phyloP scores from a whole-genome alignment of 352 stramenopile species.

The Nothophytophthora sp. region DNA sequence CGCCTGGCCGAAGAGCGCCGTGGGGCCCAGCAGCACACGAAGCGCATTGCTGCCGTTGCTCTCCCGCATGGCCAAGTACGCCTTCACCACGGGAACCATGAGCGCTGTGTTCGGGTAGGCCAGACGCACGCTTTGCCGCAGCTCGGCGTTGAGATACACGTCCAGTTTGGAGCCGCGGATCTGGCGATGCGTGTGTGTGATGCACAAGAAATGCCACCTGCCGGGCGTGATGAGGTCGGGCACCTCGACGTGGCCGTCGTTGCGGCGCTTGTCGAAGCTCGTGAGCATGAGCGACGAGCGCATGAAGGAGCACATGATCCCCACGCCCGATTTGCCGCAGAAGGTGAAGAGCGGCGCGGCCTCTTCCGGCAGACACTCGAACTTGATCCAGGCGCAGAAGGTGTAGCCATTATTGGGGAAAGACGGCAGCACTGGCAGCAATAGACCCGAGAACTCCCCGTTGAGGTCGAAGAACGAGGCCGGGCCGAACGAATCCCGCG shows the following conservation, averaged over 20 bases:
- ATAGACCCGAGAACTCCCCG: conserved; percentile 71
- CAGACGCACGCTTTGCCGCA: conserved; percentile 73
- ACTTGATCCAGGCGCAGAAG: conserved; percentile 86
- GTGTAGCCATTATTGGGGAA: conserved; percentile 86
- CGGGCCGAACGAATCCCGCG: conserved; percentile 76
- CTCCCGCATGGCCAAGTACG: conserved; percentile 78
- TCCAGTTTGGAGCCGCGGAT: conserved; percentile 84
- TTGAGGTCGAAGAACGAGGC: conserved; percentile 86
- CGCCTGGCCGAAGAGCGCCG: conserved; percentile 58
- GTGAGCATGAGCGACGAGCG: conserved; percentile 77
- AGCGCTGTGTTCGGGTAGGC: conserved; percentile 79
- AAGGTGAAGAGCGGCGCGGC: conserved; percentile 80
- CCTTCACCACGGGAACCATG: conserved; percentile 78
- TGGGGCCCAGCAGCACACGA: conserved; percentile 65
- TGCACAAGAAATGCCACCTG: conserved; percentile 80
- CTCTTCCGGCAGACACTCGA: conserved; percentile 71
- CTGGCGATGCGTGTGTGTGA: conserved; percentile 85
- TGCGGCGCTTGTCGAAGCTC: conserved; percentile 87
- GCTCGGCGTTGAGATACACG: conserved; percentile 75
- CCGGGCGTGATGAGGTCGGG: conserved; percentile 66
- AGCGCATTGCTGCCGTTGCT: conserved; percentile 61
- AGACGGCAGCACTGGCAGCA: conserved; percentile 65
- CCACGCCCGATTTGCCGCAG: conserved; percentile 75
- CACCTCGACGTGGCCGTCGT: conserved; percentile 80
- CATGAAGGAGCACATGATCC: conserved; percentile 80